These are phyloP conservation scores for Aurantiochytrium sp. DNA, from an alignment of 108 stramenopile species.

Conservation along the genomic window DNA sequence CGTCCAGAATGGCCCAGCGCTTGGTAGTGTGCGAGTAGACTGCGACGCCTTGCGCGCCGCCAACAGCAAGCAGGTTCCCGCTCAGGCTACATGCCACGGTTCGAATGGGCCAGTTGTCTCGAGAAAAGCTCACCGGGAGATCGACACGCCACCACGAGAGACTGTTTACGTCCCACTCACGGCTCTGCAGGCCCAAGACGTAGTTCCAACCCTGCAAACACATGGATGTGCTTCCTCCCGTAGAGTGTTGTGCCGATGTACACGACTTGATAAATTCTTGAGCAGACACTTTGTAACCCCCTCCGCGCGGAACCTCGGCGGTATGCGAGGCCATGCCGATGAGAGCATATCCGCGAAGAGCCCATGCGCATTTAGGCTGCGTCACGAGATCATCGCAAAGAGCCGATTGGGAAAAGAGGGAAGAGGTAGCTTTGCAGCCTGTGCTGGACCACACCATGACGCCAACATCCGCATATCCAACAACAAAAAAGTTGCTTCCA, in stretches of 20 bases:
- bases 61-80: not conserved
- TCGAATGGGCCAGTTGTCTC: not conserved
- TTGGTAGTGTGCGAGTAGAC: constrained; percentile 1
- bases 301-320: not conserved
- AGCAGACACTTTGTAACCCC: not conserved
- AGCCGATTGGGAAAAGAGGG: not conserved
- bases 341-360: not conserved
- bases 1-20: not conserved
- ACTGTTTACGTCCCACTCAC: not conserved
- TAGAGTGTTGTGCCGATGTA: not conserved
- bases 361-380: not conserved
- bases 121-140: not conserved
- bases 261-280: not conserved
- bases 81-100: not conserved
- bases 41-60: not conserved
- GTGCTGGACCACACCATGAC: not conserved
- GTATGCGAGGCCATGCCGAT: not conserved
- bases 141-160: not conserved
- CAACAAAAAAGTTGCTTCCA: not conserved
- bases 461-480: not conserved
- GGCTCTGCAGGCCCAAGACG: not conserved
- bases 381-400: not conserved
- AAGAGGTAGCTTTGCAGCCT: not conserved
- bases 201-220: constrained; percentile 2
- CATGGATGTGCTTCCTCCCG: not conserved